A percentile compares a stretch with the other conserved stretches of the same genome.
Conservation (phyloP, 106 monocot species). For the Platanthera zijinensis region DNA sequence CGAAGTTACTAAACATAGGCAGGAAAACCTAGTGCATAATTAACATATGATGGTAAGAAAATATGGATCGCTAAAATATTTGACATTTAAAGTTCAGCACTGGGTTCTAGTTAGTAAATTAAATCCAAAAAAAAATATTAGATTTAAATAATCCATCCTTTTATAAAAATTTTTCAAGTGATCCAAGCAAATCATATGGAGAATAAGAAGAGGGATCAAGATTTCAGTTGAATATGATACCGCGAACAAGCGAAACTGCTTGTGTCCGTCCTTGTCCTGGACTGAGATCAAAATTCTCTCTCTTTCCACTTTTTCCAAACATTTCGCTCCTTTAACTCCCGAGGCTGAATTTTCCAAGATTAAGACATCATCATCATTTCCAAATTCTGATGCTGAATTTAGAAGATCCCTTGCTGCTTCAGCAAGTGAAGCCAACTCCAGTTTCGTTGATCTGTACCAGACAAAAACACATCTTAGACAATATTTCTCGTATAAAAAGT, state of each 20-base stretch:
- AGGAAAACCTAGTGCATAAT: too few relatives aligned
- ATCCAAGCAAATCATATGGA: background rate
- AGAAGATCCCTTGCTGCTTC: constrained; percentile 32
- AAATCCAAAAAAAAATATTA: too few relatives aligned
- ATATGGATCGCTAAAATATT: too few relatives aligned
- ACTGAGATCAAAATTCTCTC: constrained; percentile 71
- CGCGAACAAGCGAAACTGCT: constrained; percentile 70
- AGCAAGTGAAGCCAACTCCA: constrained; percentile 18
- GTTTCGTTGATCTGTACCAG: constrained; percentile 15
- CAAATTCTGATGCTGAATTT: constrained; percentile 35
- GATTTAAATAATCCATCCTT: too few relatives aligned
- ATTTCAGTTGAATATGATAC: constrained; percentile 18
- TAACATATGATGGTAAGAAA: too few relatives aligned
- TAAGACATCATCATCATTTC: constrained; percentile 27
- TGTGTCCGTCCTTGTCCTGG: constrained; percentile 64
- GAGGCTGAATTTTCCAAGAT: constrained; percentile 13
- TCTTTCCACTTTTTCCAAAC: constrained; percentile 32
- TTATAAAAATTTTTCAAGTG: background rate
- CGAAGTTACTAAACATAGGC: too few relatives aligned
- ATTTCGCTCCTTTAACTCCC: constrained; percentile 19
- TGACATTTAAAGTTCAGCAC: too few relatives aligned
- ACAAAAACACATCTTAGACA: background rate
- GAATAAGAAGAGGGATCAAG: background rate
- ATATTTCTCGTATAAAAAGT: background rate
- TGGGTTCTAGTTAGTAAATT: too few relatives aligned